Base-by-base conservation (phyloP, 176 grass and related monocot genomes). In the Aegilops bicornis region DNA sequence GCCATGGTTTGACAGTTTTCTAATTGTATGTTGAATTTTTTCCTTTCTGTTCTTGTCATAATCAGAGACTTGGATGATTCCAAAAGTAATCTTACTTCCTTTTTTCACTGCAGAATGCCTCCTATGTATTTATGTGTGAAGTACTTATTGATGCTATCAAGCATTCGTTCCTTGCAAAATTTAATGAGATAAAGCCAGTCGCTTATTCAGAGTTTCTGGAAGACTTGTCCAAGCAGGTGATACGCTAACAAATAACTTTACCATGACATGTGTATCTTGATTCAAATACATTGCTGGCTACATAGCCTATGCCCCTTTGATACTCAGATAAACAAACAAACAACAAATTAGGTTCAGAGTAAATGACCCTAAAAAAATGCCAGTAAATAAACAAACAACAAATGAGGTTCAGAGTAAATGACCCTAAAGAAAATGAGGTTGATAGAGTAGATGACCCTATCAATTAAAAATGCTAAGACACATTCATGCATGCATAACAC, bases 171-270 rank as follows among this genome's bases (percentile, higher is more conserved):
- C 94, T 98, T 91, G 94, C 94, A 80, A 98, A 98, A 82, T 96
- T 98, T 81, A 99, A 99, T 92, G 97, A 99, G 86, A 96, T 99
- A 80, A 99, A 99, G 82, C 97, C 94, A 17, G 56, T 87, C 80
- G 92, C 94, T 77, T 99, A 99, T 85, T 99, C 94, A 43, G 97
- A 99, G 71, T 99, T 99, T 92, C 89, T 99, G 89, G 94, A 99
- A 91, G 97, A 99, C 76, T 88, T 99, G 73, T 99, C 92, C 83
- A 91, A 91, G 65, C 97, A 99, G 97, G 97, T 92, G 83, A 87
- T 89, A 43, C 23, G 5, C 61, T 84, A 69, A 76, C 81, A 52
- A 6, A 43, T 64, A 22, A 64, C 36, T 78, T 63, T 42, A 68
- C 40, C 27, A 66, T 69, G 69, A 61, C 36, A 47, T 62, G 27